phyloP scores from a whole-genome alignment of 768 basidiomycete genomes.

The Collybiopsis confluens region DNA sequence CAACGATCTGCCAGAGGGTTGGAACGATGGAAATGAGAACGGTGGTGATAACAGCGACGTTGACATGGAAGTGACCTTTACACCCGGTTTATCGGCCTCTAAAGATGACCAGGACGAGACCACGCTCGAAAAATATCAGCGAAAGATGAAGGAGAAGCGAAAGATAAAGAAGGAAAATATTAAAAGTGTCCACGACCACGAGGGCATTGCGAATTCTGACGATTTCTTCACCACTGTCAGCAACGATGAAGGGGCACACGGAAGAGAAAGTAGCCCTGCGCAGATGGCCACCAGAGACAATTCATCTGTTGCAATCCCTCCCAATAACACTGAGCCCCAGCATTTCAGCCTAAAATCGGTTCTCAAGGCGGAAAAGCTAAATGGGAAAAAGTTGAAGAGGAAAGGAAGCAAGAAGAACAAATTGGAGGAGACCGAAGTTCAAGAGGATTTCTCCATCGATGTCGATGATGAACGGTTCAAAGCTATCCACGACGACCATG shows the following conservation, averaged over 20 bases:
- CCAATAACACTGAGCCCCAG: slow-evolving; percentile 52
- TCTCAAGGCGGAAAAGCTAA: slow-evolving; percentile 78
- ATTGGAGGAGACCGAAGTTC: slow-evolving; percentile 59
- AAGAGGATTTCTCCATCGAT: slow-evolving; percentile 80
- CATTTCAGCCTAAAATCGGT: slow-evolving; percentile 93
- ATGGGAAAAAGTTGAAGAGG: slow-evolving; percentile 41
- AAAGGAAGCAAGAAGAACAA: slow-evolving; percentile 31
- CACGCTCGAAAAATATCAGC: slow-evolving; percentile 83
- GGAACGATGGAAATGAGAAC: slow-evolving; percentile 47
- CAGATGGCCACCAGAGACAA: slow-evolving; percentile 57
- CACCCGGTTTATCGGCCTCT: slow-evolving; percentile 67
- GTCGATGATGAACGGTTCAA: slow-evolving; percentile 87
- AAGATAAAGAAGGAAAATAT: slow-evolving; percentile 74
- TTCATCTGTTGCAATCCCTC: slow-evolving; percentile 55
- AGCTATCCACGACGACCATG: slow-evolving; percentile 81
- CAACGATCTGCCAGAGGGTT: slow-evolving; percentile 78
- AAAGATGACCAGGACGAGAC: slow-evolving; percentile 69
- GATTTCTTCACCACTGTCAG: slow-evolving; percentile 73
- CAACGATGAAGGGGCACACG: slow-evolving; percentile 26
- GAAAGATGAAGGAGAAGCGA: slow-evolving; percentile 87
- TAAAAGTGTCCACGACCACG: slow-evolving; percentile 20
- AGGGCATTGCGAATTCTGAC: slow-evolving; percentile 36
- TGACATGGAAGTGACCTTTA: slow-evolving; percentile 96
- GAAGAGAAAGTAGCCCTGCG: slow-evolving; percentile 16
- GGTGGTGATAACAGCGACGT: slow-evolving; percentile 44